Conservation (phyloP, 192 early-diverging fungal species). For the Coemansia sp. region DNA sequence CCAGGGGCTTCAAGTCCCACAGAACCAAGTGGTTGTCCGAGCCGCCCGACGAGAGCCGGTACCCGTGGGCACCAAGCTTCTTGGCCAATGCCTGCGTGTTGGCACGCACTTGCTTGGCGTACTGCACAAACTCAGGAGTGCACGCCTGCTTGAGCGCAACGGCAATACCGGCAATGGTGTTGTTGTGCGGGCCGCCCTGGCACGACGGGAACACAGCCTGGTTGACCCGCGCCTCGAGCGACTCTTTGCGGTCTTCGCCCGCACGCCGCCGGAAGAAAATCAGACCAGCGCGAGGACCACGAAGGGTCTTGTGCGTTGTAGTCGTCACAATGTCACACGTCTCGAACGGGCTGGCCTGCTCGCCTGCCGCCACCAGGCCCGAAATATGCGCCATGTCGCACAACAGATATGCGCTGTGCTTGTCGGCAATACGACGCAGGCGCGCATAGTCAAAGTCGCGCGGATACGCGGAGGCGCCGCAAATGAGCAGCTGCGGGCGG, state of each 20-base stretch:
- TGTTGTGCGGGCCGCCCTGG: constrained; percentile 99
- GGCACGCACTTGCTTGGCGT: constrained; percentile 93
- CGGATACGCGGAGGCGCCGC: constrained; percentile 97
- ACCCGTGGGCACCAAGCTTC: constrained; percentile 74
- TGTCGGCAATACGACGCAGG: constrained; percentile 95
- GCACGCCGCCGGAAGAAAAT: constrained; percentile 93
- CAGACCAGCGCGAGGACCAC: constrained; percentile 97
- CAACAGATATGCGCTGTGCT: constrained; percentile 94
- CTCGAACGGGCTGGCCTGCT: constrained; percentile 92
- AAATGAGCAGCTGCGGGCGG: constrained; percentile 98
- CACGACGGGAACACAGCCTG: constrained; percentile 99
- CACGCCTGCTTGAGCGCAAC: constrained; percentile 98
- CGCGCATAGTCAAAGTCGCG: constrained; percentile 98
- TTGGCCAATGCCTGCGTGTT: constrained; percentile 88
- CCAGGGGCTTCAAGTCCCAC: constrained; percentile 93
- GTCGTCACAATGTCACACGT: constrained; percentile 99
- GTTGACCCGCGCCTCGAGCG: constrained; percentile 94
- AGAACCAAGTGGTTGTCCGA: constrained; percentile 98
- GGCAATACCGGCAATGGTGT: constrained; percentile 98
- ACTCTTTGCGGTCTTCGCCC: constrained; percentile 72
- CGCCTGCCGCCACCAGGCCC: constrained; percentile 89
- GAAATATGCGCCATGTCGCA: constrained; percentile 99
- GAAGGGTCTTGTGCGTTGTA: constrained; percentile 99
- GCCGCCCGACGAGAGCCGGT: constrained; percentile 92
- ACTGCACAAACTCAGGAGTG: constrained; percentile 87